Evolutionary conservation across 140 eudicot species (phyloP).

Genomic region (Flaveria floridana): DNA sequence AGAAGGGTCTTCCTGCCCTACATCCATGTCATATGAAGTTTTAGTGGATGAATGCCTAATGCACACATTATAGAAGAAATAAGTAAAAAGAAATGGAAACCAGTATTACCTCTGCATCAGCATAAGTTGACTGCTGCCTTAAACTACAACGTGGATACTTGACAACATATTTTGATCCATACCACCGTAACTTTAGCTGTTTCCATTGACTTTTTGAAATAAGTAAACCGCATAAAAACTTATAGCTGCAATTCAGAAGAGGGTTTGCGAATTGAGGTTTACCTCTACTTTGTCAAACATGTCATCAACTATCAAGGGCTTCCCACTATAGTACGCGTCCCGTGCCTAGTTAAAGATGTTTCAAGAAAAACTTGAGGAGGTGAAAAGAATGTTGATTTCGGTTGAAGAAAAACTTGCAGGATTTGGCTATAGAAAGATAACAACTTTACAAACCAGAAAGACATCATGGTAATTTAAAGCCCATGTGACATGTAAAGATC

Average conservation of each 20-base stretch:
- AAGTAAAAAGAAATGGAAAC: background rate
- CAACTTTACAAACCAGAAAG: slow-evolving; percentile 8
- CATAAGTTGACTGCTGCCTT: slow-evolving; percentile 79
- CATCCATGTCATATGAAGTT: slow-evolving; percentile 60
- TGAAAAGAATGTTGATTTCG: background rate
- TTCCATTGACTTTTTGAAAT: slow-evolving; percentile 9
- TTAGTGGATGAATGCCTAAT: slow-evolving; percentile 37
- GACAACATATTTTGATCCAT: slow-evolving; percentile 81
- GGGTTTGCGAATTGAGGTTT: background rate
- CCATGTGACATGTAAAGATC: background rate
- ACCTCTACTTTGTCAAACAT: slow-evolving; percentile 97
- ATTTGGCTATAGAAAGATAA: background rate
- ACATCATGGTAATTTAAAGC: slow-evolving; percentile 8
- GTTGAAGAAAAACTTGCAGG: slow-evolving; percentile 5
- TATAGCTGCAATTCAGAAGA: background rate
- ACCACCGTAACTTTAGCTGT: slow-evolving; percentile 84
- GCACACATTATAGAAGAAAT: background rate
- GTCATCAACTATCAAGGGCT: slow-evolving; percentile 85
- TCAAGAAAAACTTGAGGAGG: slow-evolving; percentile 14
- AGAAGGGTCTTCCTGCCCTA: slow-evolving; percentile 99
- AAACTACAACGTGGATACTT: slow-evolving; percentile 97
- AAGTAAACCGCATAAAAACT: slow-evolving; percentile 20
- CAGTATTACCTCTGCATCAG: slow-evolving; percentile 79
- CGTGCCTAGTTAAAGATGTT: slow-evolving; percentile 55
- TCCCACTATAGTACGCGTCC: slow-evolving; percentile 91